Base-by-base conservation (phyloP, 2,329 filamentous ascomycete genomes). In the Penicillium decumbens region DNA sequence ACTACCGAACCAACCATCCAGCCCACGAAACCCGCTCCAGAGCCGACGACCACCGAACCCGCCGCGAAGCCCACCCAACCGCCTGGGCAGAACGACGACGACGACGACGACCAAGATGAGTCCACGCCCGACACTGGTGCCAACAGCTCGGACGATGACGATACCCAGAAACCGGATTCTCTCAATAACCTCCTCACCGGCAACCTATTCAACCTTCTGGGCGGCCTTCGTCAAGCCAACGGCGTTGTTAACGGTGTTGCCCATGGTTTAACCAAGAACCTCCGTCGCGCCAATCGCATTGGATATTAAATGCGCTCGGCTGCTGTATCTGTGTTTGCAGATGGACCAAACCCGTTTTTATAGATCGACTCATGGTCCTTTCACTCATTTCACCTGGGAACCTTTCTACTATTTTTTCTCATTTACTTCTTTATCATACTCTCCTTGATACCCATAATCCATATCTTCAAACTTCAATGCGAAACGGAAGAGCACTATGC, bases 171-270 rank as follows among this genome's bases (percentile, higher is more conserved):
- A 2, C 32, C 38, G 29, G 30, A 18, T 7, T 9, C 44, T 18
- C 27, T 51, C 25, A 15, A 24, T n/a, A 7, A 6, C 7, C 27
- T 56, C 9, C 35, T 57, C 9, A 40, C 43, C 37, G 40, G 46
- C 7, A 46, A 57, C 24, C 53, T 57, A 23, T 51, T 57, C 12
- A 46, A 48, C 41, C 49, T 57, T 15, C 42, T 57, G 13, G n/a
- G 45, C 6, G 55, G 55, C 27, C 39, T 57, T 20, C 25, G 40
- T n/a, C 15, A 55, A 6, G 55, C 55, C 20, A 53, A 57, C 29
- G 39, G 37, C 6, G 23, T 44, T 29, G 40, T 49, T 5, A 12
- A 24, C 4, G 44, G 38, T 25, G 28, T 51, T 4, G 39, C 50
- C 7, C 37, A 51, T 6, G 46, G 46, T 20, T 37, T 55, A 28